Evolutionary conservation across 805 yeast genomes (phyloP).

Genomic region (Lipomyces yamadae): DNA sequence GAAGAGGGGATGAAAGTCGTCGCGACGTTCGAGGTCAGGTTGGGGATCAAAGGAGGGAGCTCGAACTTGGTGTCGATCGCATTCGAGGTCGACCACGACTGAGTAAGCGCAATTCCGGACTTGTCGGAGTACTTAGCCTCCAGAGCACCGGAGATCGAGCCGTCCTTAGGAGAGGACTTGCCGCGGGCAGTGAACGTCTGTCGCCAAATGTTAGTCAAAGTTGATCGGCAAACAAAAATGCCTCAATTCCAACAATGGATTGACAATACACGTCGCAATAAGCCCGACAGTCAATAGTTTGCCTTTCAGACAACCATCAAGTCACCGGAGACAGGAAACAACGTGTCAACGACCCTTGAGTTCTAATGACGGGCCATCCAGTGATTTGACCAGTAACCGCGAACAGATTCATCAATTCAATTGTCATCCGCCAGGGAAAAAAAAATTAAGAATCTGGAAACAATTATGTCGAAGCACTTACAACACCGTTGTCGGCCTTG

Average conservation of each 20-base stretch:
- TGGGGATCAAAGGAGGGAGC: slow-evolving; percentile 87
- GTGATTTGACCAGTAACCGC: background rate
- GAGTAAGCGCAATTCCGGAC: slow-evolving; percentile 89
- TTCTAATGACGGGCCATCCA: no score
- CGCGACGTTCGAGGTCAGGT: slow-evolving; percentile 88
- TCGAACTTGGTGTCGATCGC: slow-evolving; percentile 90
- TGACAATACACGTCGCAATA: background rate
- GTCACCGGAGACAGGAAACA: background rate
- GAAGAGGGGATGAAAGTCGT: slow-evolving; percentile 87
- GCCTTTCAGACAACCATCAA: background rate
- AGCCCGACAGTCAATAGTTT: background rate
- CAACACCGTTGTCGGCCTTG: slow-evolving; percentile 93
- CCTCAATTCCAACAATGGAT: background rate
- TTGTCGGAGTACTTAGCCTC: slow-evolving; percentile 93
- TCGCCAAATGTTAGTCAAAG: background rate
- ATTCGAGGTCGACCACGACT: slow-evolving; percentile 97
- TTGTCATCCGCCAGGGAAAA: background rate
- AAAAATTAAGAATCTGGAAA: background rate
- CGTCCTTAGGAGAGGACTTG: slow-evolving; percentile 75
- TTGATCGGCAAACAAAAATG: background rate
- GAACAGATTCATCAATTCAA: background rate
- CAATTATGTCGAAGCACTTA: slow-evolving; percentile 15
- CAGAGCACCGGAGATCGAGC: slow-evolving; percentile 81
- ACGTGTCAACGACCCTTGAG: background rate
- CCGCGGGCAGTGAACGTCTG: slow-evolving; percentile 85